phyloP scores from a whole-genome alignment of 2,329 filamentous ascomycete genomes.

The Aspergillus fijiensis region DNA sequence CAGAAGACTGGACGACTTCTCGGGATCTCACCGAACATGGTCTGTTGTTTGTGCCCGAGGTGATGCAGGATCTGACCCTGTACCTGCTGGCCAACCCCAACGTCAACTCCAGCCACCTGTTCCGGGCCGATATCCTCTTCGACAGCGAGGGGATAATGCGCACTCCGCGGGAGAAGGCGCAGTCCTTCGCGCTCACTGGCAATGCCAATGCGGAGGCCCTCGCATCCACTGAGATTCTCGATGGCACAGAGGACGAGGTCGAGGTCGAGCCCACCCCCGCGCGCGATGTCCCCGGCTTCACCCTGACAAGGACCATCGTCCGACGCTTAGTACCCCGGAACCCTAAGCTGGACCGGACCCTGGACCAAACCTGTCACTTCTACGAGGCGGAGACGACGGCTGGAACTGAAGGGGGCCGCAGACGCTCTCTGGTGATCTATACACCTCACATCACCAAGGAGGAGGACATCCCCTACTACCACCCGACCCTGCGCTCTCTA shows the following conservation, averaged over 20 bases:
- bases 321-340: conserved; percentile 81
- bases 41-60: conserved; percentile 28
- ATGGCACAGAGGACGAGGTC: conserved; percentile 2
- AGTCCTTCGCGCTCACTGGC: conserved; percentile 13
- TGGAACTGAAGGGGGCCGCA: conserved; percentile 10
- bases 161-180: conserved; percentile 35
- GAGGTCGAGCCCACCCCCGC: conserved; percentile 21
- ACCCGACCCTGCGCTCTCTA: conserved; percentile 72
- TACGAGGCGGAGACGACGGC: conserved; percentile 42
- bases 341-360: conserved; percentile 66
- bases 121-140: conserved; percentile 61
- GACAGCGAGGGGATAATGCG: conserved; percentile 48
- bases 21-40: conserved; percentile 27
- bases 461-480: conserved; percentile 78
- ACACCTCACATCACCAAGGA: conserved; percentile 66
- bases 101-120: conserved; percentile 57
- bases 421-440: conserved; percentile 64
- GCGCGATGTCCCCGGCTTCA: conserved; percentile 30
- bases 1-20: conserved; percentile 36
- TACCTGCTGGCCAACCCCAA: conserved; percentile 55
- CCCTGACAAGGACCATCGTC: conserved; percentile 64
- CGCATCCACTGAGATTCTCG: neutral
- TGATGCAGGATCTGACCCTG: conserved; percentile 52
- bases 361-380: conserved; percentile 82
- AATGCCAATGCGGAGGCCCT: neutral